Evolutionary conservation across 352 stramenopile genomes (phyloP).

Genomic region (Pythium chondricola): DNA sequence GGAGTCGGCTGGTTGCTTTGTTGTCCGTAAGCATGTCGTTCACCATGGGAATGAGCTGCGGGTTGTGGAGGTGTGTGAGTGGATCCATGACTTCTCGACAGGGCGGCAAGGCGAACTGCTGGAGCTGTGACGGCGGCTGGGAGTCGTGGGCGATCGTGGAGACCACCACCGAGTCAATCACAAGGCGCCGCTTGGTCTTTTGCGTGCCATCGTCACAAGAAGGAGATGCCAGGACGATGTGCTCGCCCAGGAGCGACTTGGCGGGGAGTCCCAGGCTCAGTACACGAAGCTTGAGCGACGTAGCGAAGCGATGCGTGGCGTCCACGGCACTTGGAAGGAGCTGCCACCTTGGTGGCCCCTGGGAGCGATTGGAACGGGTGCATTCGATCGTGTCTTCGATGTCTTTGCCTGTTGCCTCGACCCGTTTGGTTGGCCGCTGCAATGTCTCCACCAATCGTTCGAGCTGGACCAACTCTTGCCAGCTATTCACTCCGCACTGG

Average conservation of each 20-base stretch:
- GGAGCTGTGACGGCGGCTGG: constrained; percentile 9
- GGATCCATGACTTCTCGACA: too few species aligned
- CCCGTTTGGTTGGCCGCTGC: constrained; percentile 15
- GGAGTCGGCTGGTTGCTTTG: constrained; percentile 4
- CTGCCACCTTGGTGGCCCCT: too few species aligned
- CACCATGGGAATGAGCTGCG: constrained; percentile 26
- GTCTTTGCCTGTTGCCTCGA: neutral
- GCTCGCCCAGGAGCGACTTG: constrained; percentile 10
- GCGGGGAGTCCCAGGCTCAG: constrained; percentile 31
- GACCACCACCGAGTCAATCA: constrained; percentile 1
- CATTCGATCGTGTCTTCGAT: constrained; percentile 19
- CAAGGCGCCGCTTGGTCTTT: constrained; percentile 2
- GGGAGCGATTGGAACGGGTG: constrained; percentile 24
- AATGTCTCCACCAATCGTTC: constrained; percentile 31
- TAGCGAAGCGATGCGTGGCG: constrained; percentile 39
- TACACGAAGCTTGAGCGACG: constrained; percentile 29
- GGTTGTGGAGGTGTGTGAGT: constrained; percentile 21
- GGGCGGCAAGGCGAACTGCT: too few species aligned
- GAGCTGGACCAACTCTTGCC: constrained; percentile 39
- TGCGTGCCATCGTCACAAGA: neutral
- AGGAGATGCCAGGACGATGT: constrained; percentile 2
- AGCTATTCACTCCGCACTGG: constrained; percentile 42
- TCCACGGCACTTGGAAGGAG: constrained; percentile 28
- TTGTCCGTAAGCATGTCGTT: constrained; percentile 30
- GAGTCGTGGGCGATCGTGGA: neutral